These are phyloP conservation scores for Leccinum fibrillosum DNA, from an alignment of 768 basidiomycete genomes.

Conservation along the genomic window DNA sequence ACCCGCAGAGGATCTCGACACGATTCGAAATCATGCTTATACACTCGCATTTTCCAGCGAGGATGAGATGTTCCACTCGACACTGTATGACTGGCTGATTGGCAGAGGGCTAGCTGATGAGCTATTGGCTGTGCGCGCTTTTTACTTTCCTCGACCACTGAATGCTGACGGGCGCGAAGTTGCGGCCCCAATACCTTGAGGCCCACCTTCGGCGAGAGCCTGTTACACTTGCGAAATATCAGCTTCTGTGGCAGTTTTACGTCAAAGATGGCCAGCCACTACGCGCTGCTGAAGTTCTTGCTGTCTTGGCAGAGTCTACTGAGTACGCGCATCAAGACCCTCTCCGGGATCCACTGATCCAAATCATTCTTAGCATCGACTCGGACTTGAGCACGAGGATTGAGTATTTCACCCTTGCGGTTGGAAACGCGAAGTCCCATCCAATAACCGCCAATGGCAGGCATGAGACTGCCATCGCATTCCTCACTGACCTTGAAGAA, in stretches of 20 bases:
- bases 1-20: conserved; percentile 54
- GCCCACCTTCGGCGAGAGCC: conserved; percentile 83
- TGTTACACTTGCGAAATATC: conserved; percentile 72
- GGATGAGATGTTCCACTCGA: conserved; percentile 93
- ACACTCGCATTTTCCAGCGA: conserved; percentile 79
- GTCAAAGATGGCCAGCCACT: conserved; percentile 87
- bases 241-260: conserved; percentile 96
- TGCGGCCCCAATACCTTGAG: conserved; percentile 86
- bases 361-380: conserved; percentile 48
- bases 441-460: conserved; percentile 72
- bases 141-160: neutral
- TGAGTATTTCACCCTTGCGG: conserved; percentile 90
- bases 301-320: conserved; percentile 76
- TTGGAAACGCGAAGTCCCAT: conserved; percentile 95
- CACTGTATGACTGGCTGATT: conserved; percentile 93
- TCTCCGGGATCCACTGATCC: neutral
- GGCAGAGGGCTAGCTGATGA: conserved; percentile 77
- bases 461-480: conserved; percentile 90
- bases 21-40: conserved; percentile 81
- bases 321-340: conserved; percentile 47
- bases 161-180: conserved; percentile 41
- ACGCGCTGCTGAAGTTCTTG: conserved; percentile 84
- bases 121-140: conserved; percentile 73
- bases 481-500: conserved; percentile 87
- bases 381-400: conserved; percentile 70